A percentile compares a stretch with the other conserved stretches of the same genome.
Evolutionary conservation across 1,284 basidiomycete genomes (phyloP).

Genomic region (Inonotus obliquus): DNA sequence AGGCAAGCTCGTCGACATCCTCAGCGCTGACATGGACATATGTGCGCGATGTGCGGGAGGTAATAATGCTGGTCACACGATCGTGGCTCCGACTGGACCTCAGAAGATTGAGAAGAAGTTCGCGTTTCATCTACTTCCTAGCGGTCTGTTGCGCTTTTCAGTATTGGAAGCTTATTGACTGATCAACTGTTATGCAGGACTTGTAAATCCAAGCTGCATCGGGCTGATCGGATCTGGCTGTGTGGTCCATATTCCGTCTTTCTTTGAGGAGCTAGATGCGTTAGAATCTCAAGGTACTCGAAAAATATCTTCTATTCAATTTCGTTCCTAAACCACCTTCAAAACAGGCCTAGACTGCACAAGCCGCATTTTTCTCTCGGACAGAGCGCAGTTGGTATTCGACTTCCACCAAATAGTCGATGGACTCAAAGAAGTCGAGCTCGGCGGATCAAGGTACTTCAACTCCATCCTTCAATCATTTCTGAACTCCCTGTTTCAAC

Average conservation of each 20-base stretch:
- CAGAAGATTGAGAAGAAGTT: constrained; percentile 77
- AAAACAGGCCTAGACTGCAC: constrained; percentile 78
- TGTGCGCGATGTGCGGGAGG: constrained; percentile 97
- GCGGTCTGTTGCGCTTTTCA: constrained; percentile 53
- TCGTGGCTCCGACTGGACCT: constrained; percentile 76
- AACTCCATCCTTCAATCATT: not conserved
- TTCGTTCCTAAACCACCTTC: constrained; percentile 3
- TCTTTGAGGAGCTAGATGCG: constrained; percentile 91
- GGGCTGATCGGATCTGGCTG: constrained; percentile 93
- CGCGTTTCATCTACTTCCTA: constrained; percentile 94
- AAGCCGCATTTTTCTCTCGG: constrained; percentile 86
- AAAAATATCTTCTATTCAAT: not conserved
- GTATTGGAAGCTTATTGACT: not conserved
- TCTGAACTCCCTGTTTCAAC: not conserved
- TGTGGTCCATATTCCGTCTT: constrained; percentile 92
- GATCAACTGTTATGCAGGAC: constrained; percentile 44
- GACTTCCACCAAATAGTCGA: constrained; percentile 99
- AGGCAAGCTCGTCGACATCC: constrained; percentile 92
- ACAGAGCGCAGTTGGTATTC: constrained; percentile 95
- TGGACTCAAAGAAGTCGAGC: constrained; percentile 95
- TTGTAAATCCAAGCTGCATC: constrained; percentile 85
- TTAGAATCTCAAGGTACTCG: constrained; percentile 77
- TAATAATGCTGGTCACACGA: constrained; percentile 98
- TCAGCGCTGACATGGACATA: constrained; percentile 84
- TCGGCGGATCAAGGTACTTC: constrained; percentile 78